Evolutionary conservation across 1,284 basidiomycete genomes (phyloP).

Genomic region (Stygiomarasmius scandens): DNA sequence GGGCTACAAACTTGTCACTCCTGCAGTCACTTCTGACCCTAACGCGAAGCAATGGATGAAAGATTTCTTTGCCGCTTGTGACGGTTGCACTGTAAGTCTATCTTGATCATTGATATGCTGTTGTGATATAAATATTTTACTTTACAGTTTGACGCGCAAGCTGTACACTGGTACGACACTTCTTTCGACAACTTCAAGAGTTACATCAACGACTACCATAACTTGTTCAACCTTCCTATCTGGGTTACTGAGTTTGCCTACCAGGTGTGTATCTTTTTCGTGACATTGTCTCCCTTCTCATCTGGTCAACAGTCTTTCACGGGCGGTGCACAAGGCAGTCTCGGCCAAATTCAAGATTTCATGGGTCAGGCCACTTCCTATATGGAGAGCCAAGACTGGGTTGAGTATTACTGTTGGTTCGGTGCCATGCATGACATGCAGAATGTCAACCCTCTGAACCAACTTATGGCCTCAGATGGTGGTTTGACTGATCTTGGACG

Average conservation of each 20-base stretch:
- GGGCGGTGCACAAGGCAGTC: conserved; percentile 54
- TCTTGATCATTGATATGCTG: neutral
- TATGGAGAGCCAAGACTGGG: conserved; percentile 56
- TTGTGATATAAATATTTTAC: neutral
- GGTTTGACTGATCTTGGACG: conserved; percentile 54
- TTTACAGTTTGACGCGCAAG: conserved; percentile 50
- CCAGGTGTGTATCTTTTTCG: conserved; percentile 45
- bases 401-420: conserved; percentile 70
- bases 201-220: conserved; percentile 55
- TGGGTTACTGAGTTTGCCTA: conserved; percentile 75
- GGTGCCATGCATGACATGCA: conserved; percentile 75
- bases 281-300: neutral
- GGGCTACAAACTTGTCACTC: conserved; percentile 65
- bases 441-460: conserved; percentile 67
- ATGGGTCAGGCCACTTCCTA: conserved; percentile 57
- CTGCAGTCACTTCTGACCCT: conserved; percentile 67
- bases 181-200: conserved; percentile 48
- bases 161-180: conserved; percentile 67
- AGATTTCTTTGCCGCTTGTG: conserved; percentile 57
- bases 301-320: conserved; percentile 56
- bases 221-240: conserved; percentile 52
- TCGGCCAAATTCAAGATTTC: conserved; percentile 56
- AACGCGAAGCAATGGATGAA: conserved; percentile 61
- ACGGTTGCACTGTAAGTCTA: conserved; percentile 52
- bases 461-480: conserved; percentile 46